Evolutionary conservation across 2,329 filamentous ascomycete genomes (phyloP).

Genomic region (Rhynchosporium secalis): DNA sequence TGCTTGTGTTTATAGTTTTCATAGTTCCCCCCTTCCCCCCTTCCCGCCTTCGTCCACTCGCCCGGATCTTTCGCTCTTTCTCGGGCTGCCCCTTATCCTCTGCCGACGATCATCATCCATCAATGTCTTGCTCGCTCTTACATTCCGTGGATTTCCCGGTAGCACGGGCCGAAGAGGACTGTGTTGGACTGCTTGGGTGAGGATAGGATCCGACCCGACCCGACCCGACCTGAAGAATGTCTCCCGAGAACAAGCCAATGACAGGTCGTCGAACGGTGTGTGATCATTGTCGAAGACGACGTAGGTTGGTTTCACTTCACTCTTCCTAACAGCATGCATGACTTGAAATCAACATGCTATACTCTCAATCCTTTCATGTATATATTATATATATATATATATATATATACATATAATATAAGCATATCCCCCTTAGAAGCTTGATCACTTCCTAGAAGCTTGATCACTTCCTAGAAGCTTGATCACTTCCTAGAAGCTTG

Average conservation of each 20-base stretch:
- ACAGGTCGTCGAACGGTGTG: slow-evolving; percentile 43
- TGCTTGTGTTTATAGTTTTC: too few relatives aligned
- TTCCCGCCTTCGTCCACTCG: slow-evolving; percentile 15
- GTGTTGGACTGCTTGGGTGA: neutral
- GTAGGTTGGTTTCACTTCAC: slow-evolving; percentile 37
- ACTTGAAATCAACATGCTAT: neutral
- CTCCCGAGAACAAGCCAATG: slow-evolving; percentile 33
- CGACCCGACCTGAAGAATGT: slow-evolving; percentile 31
- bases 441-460: neutral
- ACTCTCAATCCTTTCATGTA: neutral
- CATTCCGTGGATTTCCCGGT: slow-evolving; percentile 24
- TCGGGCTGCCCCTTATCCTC: neutral
- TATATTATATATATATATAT: neutral
- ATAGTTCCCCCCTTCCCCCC: too few relatives aligned
- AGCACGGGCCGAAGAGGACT: slow-evolving; percentile 4
- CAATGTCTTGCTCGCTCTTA: neutral
- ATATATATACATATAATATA: too few relatives aligned
- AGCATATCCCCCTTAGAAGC: too few relatives aligned
- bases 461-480: neutral
- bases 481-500: neutral
- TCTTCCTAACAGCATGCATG: neutral
- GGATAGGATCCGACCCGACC: slow-evolving; percentile 15
- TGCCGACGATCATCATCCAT: neutral
- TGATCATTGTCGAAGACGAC: slow-evolving; percentile 48
- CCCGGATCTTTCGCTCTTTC: slow-evolving; percentile 27